These are phyloP conservation scores for Nicotiana undulata DNA, from an alignment of 257 asterid species.

Conservation along the genomic window DNA sequence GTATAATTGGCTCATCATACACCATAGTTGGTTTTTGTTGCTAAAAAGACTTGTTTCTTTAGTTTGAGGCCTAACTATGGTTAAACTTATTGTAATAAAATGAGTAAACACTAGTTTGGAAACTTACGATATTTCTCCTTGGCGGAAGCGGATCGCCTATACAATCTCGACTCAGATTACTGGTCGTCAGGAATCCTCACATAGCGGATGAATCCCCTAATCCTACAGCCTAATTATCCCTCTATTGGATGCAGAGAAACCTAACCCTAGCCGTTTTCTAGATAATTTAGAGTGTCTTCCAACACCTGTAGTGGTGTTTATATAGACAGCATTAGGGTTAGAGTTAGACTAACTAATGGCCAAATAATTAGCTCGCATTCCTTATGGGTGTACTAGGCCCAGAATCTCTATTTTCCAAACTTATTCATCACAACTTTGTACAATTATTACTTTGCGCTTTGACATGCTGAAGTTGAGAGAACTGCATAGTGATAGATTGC, in stretches of 20 bases:
- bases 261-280: background rate
- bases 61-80: background rate
- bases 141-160: no score
- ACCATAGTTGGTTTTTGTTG: background rate
- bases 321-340: background rate
- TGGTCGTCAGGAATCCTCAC: background rate
- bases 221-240: background rate
- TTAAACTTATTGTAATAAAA: background rate
- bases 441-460: background rate
- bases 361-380: background rate
- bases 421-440: background rate
- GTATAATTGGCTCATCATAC: background rate
- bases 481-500: background rate
- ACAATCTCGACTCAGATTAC: no score
- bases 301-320: background rate
- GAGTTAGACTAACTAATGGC: background rate
- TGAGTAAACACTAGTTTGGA: no score
- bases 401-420: background rate
- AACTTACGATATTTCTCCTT: no score
- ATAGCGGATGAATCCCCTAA: background rate
- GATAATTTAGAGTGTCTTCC: background rate
- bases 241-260: background rate
- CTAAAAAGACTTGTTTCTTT: background rate
- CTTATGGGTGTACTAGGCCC: background rate
- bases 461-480: background rate